Evolutionary conservation across 257 asterid species (phyloP).

Genomic region (Ajuga chamaepitys): DNA sequence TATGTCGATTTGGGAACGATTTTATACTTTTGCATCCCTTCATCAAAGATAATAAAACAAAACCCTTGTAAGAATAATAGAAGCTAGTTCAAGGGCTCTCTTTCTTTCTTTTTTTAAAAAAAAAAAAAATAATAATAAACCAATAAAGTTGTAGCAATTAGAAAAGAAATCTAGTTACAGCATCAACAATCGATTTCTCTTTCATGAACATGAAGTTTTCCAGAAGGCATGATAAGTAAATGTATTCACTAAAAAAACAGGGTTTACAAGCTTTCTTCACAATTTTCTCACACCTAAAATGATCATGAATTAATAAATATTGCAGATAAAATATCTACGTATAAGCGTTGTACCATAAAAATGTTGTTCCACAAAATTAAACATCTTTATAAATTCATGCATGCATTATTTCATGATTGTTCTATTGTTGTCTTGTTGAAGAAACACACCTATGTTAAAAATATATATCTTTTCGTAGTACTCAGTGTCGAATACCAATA

Average conservation of each 20-base stretch:
- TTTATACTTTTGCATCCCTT: too few relatives aligned
- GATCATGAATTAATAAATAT: background rate
- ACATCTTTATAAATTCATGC: background rate
- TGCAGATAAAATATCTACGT: background rate
- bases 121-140: too few relatives aligned
- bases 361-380: background rate
- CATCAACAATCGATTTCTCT: background rate
- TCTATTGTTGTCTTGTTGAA: background rate
- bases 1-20: too few relatives aligned
- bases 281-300: background rate
- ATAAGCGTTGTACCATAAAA: background rate
- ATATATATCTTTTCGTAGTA: background rate
- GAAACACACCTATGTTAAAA: background rate
- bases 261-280: background rate
- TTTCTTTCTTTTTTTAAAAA: too few relatives aligned
- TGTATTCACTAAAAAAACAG: slow-evolving; percentile 2
- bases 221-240: too few relatives aligned
- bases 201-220: background rate
- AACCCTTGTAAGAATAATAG: too few relatives aligned
- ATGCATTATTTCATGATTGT: too few relatives aligned
- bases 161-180: background rate
- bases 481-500: background rate
- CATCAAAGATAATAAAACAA: too few relatives aligned
- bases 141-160: background rate
- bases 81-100: too few relatives aligned